Base-by-base conservation (phyloP, 805 yeast genomes). In the Candida verbasci region DNA sequence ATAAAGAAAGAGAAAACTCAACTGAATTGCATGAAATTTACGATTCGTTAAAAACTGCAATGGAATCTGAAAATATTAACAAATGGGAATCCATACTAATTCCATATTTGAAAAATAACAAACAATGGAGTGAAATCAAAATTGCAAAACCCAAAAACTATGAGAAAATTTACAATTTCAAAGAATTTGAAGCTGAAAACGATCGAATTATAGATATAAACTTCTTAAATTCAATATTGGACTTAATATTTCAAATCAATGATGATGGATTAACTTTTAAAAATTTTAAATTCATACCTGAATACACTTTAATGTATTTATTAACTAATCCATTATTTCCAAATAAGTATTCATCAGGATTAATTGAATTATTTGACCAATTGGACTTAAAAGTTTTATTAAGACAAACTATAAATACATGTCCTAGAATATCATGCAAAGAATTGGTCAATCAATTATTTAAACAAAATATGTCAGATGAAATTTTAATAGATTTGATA, bases 271-370 rank as follows among this genome's bases (percentile, higher is more conserved):
- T 72, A n/a, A 34, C 42, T 42, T 44, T 52, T 40, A 36, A 41
- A 8, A 40, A 49, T 31, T 50, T 49, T 10, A 53, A 48, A 12
- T 66, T 70, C 39, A 48, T 72, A 24, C 77, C 93, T 35, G 79
- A 80, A 48, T 60, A 60, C 32, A 68, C 87, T 2, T 58, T 86
- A 32, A 74, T 82, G 1, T 89, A 86, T 52, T 67, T 89, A 23
- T 67, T 91, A 43, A 84, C 96, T 2, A 95, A 91, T 62, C 96
- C 96, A 12, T 62, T 86, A 14, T 88, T 82, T 59, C 96, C 97
- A 8, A 57, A 65, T 11, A 61, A 68, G 14, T 73, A 69, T 41
- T 67, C 86, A 8, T 58, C 62, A 4, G 79, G 78, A 1, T 55
- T 89, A 30, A 59, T 91, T 29, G 52, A 65, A 11, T 62, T 86